Percentiles rank a stretch among this genome's conserved stretches.
Conservation (phyloP, 345 rosid genomes). For the Eucalyptus tenuipes region DNA sequence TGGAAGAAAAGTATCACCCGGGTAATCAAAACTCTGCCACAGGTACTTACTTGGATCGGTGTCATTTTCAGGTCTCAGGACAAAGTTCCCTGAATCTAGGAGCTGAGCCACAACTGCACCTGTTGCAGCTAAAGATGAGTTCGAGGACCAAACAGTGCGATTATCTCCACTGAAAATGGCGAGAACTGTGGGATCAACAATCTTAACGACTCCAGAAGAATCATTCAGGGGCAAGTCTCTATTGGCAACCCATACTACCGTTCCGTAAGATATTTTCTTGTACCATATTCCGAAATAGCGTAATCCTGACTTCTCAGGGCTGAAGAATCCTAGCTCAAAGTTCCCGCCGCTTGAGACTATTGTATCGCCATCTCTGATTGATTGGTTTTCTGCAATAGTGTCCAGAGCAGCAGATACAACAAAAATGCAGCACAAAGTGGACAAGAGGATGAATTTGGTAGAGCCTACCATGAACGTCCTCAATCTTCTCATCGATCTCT, state of each 20-base stretch:
- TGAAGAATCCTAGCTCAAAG: slow-evolving; percentile 34
- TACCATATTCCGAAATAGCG: slow-evolving; percentile 35
- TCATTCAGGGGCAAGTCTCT: slow-evolving; percentile 18
- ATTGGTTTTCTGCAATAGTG: background rate
- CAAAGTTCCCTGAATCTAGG: slow-evolving; percentile 35
- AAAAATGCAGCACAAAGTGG: background rate
- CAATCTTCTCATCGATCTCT: background rate
- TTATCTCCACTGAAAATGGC: background rate
- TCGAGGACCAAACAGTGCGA: slow-evolving; percentile 14
- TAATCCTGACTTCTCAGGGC: background rate
- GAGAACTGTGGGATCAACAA: background rate
- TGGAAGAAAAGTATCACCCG: slow-evolving; percentile 27
- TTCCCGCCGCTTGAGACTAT: background rate
- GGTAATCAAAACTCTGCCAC: slow-evolving; percentile 53
- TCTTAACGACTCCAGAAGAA: slow-evolving; percentile 4
- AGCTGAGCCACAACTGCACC: slow-evolving; percentile 16
- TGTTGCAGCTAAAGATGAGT: background rate
- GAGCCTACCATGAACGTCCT: background rate
- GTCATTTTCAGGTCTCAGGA: slow-evolving; percentile 8
- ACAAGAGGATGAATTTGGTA: background rate
- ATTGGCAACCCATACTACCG: slow-evolving; percentile 38
- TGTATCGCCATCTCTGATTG: slow-evolving; percentile 2
- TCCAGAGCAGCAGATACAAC: background rate
- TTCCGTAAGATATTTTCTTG: slow-evolving; percentile 1
- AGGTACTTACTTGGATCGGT: background rate